Evolutionary conservation across 208 protist genomes (phyloP).

Genomic region (Trypanosomatidae sp.): DNA sequence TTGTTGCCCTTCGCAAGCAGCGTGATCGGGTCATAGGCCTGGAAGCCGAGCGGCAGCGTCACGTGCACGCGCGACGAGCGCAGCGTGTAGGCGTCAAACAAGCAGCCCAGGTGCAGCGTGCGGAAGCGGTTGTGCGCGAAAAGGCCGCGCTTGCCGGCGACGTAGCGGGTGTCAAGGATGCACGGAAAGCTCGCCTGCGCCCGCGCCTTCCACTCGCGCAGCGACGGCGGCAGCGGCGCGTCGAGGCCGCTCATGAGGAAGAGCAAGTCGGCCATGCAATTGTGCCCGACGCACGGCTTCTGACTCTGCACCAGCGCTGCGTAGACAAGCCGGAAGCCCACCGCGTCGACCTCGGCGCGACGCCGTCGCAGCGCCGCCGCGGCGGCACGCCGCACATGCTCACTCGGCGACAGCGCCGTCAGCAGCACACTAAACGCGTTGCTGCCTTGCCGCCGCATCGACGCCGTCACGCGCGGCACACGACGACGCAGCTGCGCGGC

Average conservation of each 20-base stretch:
- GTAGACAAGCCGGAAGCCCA: constrained; percentile 61
- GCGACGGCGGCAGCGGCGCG: constrained; percentile 16
- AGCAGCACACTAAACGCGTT: constrained; percentile 15
- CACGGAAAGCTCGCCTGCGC: constrained; percentile 32
- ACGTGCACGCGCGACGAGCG: constrained; percentile 18
- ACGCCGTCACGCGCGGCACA: constrained; percentile 15
- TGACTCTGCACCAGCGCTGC: constrained; percentile 27
- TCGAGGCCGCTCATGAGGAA: constrained; percentile 45
- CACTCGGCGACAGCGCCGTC: constrained; percentile 14
- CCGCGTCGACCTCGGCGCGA: constrained; percentile 24
- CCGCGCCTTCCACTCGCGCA: constrained; percentile 28
- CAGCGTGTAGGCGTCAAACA: constrained; percentile 41
- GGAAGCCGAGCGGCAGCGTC: constrained; percentile 42
- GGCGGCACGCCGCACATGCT: constrained; percentile 9
- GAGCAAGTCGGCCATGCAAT: constrained; percentile 67
- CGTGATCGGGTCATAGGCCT: constrained; percentile 36
- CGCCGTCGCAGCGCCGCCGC: constrained; percentile 6
- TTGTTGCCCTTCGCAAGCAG: constrained; percentile 5
- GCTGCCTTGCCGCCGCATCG: constrained; percentile 18
- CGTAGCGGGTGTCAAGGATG: constrained; percentile 52
- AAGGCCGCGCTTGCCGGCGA: constrained; percentile 17
- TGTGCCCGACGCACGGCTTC: constrained; percentile 71
- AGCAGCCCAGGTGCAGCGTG: constrained; percentile 18
- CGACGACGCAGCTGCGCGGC: constrained; percentile 6
- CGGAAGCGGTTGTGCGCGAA: constrained; percentile 26